These are phyloP conservation scores for Sugiyamaella marilandica DNA, from an alignment of 805 yeast genomes.

Conservation along the genomic window DNA sequence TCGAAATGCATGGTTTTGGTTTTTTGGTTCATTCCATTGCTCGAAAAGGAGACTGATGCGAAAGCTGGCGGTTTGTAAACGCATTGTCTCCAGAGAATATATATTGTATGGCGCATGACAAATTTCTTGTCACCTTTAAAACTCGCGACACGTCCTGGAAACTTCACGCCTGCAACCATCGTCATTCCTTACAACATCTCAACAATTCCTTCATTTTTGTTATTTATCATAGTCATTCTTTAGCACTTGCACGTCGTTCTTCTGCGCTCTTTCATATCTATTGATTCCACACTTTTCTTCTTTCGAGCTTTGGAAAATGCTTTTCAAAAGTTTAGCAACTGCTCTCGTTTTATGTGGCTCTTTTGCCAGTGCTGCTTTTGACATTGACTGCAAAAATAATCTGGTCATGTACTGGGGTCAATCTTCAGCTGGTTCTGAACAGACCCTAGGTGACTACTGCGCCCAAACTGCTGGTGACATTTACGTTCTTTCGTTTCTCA, in stretches of 20 bases:
- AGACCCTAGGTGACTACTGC: conserved; percentile 55
- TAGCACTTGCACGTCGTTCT: no score
- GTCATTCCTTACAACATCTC: background rate
- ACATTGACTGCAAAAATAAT: conserved; percentile 41
- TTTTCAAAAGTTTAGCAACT: conserved; percentile 1
- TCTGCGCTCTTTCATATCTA: background rate
- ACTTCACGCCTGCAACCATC: background rate
- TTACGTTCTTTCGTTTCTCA: conserved; percentile 61
- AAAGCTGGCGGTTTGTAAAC: no score
- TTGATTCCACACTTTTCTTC: background rate
- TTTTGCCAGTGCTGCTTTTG: conserved; percentile 18
- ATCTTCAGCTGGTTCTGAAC: conserved; percentile 54
- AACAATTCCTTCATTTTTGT: background rate
- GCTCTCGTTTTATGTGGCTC: conserved; percentile 2
- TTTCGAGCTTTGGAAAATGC: background rate
- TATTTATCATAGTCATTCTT: no score
- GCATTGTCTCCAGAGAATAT: no score
- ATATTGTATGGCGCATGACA: no score
- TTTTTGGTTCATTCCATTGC: no score
- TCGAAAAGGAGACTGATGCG: no score
- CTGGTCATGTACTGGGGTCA: conserved; percentile 88
- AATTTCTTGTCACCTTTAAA: background rate
- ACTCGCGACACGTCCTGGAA: background rate
- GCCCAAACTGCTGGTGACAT: conserved; percentile 58
- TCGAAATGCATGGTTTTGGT: no score